A percentile compares a stretch with the other conserved stretches of the same genome.
These are phyloP conservation scores for Acanthamoeba divionensis DNA, from an alignment of 208 protist species.

Conservation along the genomic window DNA sequence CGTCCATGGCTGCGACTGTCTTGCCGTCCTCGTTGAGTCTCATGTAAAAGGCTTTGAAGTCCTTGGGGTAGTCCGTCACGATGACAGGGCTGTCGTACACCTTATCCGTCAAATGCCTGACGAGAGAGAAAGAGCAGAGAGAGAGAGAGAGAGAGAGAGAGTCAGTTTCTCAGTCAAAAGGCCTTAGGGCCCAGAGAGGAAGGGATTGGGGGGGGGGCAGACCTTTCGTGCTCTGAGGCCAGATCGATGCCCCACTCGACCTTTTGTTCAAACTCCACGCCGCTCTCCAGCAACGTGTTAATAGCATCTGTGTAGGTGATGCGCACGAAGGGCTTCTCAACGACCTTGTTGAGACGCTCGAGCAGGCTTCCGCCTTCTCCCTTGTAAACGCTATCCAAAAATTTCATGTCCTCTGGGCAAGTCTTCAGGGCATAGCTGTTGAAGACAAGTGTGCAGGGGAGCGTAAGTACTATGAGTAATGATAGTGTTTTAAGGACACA, in stretches of 20 bases:
- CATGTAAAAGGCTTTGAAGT: conserved; percentile 83
- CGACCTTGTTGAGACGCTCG: conserved; percentile 55
- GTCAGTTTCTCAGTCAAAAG: too few relatives aligned
- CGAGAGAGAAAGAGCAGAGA: neutral
- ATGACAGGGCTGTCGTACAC: conserved; percentile 66
- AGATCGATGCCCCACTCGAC: conserved; percentile 78
- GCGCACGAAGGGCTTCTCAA: conserved; percentile 60
- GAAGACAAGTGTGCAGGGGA: too few relatives aligned
- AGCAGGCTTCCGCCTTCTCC: conserved; percentile 12
- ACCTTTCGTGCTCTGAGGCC: conserved; percentile 80
- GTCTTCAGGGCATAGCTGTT: too few relatives aligned
- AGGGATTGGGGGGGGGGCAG: too few relatives aligned
- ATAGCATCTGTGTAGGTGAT: conserved; percentile 81
- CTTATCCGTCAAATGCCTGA: conserved; percentile 45
- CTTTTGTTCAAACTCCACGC: conserved; percentile 58
- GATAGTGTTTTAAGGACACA: neutral
- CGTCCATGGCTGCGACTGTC: conserved; percentile 77
- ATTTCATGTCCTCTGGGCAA: conserved; percentile 57
- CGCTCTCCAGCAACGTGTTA: conserved; percentile 59
- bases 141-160: too few relatives aligned
- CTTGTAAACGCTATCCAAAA: conserved; percentile 58
- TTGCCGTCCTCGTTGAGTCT: conserved; percentile 72
- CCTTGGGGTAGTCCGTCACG: conserved; percentile 80
- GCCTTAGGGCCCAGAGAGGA: too few relatives aligned
- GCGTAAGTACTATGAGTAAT: neutral